Conservation (phyloP, 495 filamentous ascomycete genomes). For the Hypoxylon trugodes region DNA sequence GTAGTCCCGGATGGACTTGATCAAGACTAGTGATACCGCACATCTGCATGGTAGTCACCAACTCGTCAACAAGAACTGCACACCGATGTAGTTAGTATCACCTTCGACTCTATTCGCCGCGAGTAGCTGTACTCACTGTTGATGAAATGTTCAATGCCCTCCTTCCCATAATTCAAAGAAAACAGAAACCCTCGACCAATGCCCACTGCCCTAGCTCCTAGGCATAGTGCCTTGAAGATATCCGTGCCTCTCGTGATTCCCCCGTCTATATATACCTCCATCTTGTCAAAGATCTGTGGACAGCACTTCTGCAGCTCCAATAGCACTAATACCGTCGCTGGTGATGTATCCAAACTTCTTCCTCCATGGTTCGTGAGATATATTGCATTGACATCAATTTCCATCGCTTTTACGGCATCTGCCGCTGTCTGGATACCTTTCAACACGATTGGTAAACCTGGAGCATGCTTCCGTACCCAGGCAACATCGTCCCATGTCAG, state of each 20-base stretch:
- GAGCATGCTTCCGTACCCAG: conserved; percentile 58
- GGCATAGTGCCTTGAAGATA: conserved; percentile 73
- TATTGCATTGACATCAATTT: conserved; percentile 66
- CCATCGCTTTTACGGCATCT: conserved; percentile 66
- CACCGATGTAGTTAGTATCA: conserved; percentile 23
- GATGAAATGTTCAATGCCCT: conserved; percentile 73
- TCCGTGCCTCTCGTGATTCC: conserved; percentile 71
- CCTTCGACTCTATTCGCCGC: not conserved
- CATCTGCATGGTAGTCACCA: conserved; percentile 82
- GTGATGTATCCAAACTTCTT: conserved; percentile 69
- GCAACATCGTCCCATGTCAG: conserved; percentile 77
- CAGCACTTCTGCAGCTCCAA: conserved; percentile 70
- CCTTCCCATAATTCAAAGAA: conserved; percentile 73
- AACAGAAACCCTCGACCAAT: conserved; percentile 71
- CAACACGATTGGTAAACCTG: conserved; percentile 62
- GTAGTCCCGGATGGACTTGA: conserved; percentile 72
- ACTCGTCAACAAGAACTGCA: conserved; percentile 76
- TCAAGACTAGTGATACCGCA: conserved; percentile 75
- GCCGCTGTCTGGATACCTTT: conserved; percentile 72
- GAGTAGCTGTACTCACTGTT: conserved; percentile 54
- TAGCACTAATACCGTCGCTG: conserved; percentile 67
- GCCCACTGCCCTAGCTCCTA: conserved; percentile 71
- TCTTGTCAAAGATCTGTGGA: conserved; percentile 65
- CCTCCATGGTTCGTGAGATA: conserved; percentile 76
- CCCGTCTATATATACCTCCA: conserved; percentile 74